Evolutionary conservation across 2,329 filamentous ascomycete genomes (phyloP).

Genomic region (Gaeumannomyces sp.): DNA sequence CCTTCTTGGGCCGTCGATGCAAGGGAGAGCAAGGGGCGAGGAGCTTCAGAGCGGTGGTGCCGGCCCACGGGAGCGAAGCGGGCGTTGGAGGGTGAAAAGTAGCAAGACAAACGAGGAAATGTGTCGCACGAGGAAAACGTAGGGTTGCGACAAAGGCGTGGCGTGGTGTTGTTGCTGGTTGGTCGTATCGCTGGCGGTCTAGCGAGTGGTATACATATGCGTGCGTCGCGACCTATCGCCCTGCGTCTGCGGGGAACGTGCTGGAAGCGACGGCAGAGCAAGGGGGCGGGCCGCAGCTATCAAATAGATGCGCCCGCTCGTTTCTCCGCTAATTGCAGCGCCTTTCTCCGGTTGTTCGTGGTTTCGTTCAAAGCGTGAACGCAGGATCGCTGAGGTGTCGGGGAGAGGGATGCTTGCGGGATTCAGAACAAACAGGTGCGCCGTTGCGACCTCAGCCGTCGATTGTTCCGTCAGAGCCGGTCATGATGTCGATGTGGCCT

Average conservation of each 20-base stretch:
- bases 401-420: not conserved
- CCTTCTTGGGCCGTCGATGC: not conserved
- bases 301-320: not conserved
- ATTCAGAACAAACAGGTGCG: not conserved
- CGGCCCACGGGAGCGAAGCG: not conserved
- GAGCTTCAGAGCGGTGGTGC: not conserved
- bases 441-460: not conserved
- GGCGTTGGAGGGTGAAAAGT: too few relatives aligned
- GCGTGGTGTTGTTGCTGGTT: too few relatives aligned
- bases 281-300: not conserved
- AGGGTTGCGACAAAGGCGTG: too few relatives aligned
- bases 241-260: not conserved
- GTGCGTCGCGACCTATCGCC: not conserved
- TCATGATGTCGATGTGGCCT: constrained; percentile 1
- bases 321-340: not conserved
- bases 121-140: not conserved
- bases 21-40: not conserved
- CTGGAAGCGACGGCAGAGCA: not conserved
- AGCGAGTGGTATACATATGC: not conserved
- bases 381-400: too few relatives aligned
- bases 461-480: too few relatives aligned
- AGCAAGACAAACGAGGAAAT: not conserved
- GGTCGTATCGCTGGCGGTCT: too few relatives aligned
- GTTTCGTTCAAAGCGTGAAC: too few relatives aligned
- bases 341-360: not conserved